These are phyloP conservation scores for Candida awuae DNA, from an alignment of 805 yeast genomes.

Conservation along the genomic window DNA sequence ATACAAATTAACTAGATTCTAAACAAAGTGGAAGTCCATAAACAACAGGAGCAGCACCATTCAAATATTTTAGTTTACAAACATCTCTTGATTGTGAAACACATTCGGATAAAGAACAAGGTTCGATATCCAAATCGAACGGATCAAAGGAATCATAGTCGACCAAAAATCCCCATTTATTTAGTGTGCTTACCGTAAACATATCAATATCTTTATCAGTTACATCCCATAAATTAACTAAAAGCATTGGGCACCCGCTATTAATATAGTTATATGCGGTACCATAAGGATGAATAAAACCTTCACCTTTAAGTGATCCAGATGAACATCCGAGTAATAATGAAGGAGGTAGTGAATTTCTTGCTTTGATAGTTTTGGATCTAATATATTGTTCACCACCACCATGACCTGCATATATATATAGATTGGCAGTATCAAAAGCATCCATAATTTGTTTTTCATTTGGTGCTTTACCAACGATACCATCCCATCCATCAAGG, in stretches of 20 bases:
- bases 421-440: constrained; percentile 39
- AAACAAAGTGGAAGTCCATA: constrained; percentile 65
- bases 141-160: constrained; percentile 21
- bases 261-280: constrained; percentile 66
- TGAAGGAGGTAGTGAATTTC: constrained; percentile 43
- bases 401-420: constrained; percentile 88
- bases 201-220: constrained; percentile 92
- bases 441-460: constrained; percentile 43
- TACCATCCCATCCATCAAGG: constrained; percentile 43
- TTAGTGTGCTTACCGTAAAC: constrained; percentile 56
- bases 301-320: constrained; percentile 52
- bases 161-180: constrained; percentile 54
- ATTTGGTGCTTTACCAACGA: constrained; percentile 46
- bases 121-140: constrained; percentile 13
- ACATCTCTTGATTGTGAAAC: constrained; percentile 52
- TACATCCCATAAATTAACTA: constrained; percentile 93
- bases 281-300: constrained; percentile 65
- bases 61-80: constrained; percentile 66
- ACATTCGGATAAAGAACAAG: constrained; percentile 42
- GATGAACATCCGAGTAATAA: constrained; percentile 88
- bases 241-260: constrained; percentile 75
- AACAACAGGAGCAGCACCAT: constrained; percentile 89
- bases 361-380: constrained; percentile 42
- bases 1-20: constrained; percentile 1
- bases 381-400: constrained; percentile 84